Percentiles rank a stretch among this genome's conserved stretches.
Conservation (phyloP, 2,329 filamentous ascomycete species). For the Pestalotiopsis sp. region DNA sequence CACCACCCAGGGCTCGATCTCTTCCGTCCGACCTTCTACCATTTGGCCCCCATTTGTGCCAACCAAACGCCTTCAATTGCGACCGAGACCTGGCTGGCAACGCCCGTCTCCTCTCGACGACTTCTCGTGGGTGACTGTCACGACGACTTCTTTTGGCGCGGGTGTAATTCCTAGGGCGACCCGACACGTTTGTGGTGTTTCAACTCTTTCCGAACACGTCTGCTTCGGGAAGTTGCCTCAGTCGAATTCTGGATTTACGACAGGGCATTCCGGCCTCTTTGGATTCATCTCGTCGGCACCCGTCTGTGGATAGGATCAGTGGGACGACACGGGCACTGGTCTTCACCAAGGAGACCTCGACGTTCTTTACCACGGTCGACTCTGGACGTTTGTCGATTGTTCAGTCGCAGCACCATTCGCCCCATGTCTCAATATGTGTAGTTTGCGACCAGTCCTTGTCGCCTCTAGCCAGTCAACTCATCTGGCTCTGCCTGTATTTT, state of each 20-base stretch:
- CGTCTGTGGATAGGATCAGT: not conserved
- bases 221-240: not conserved
- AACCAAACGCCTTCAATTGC: not conserved
- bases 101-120: not conserved
- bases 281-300: not conserved
- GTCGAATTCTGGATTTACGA: not conserved
- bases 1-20: not conserved
- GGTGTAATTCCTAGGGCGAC: not conserved
- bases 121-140: not conserved
- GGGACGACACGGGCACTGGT: not conserved
- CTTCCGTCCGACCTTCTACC: not conserved
- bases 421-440: conserved; percentile 36
- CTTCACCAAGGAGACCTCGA: not conserved
- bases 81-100: not conserved
- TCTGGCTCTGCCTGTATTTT: conserved; percentile 28
- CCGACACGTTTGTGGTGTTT: not conserved
- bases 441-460: conserved; percentile 25
- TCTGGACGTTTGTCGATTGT: not conserved
- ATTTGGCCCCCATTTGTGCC: not conserved
- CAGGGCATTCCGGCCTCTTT: not conserved
- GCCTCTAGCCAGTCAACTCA: conserved; percentile 26
- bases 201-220: not conserved
- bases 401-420: not conserved
- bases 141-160: not conserved
- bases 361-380: not conserved